phyloP scores from a whole-genome alignment of 2,329 filamentous ascomycete species.

The Colletotrichum agaves region DNA sequence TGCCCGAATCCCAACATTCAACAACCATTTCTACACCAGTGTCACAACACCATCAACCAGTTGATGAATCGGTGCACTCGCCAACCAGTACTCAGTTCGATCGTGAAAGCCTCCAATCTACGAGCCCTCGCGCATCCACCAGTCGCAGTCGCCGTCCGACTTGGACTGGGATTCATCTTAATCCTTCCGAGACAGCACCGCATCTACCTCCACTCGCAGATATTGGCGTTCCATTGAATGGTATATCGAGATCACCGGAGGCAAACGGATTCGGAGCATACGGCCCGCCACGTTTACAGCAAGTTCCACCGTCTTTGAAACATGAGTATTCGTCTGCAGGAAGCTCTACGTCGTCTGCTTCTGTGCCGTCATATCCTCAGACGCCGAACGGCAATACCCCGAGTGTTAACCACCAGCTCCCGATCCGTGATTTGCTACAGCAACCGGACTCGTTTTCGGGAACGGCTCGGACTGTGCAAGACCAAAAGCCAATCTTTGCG shows the following conservation, averaged over 20 bases:
- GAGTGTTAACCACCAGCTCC: slow-evolving; percentile 44
- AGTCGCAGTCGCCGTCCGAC: slow-evolving; percentile 31
- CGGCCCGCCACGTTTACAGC: slow-evolving; percentile 3
- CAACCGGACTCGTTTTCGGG: slow-evolving; percentile 26
- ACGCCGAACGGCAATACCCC: slow-evolving; percentile 59
- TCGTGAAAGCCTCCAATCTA: slow-evolving; percentile 34
- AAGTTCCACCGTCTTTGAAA: slow-evolving; percentile 51
- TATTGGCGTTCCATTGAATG: slow-evolving; percentile 49
- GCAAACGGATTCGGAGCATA: slow-evolving; percentile 16
- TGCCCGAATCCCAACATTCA: slow-evolving; percentile 57
- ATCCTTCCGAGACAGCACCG: slow-evolving; percentile 35
- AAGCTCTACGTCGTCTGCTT: slow-evolving; percentile 55
- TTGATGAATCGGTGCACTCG: slow-evolving; percentile 58
- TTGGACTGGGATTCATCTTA: slow-evolving; percentile 25
- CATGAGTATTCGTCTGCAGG: slow-evolving; percentile 59
- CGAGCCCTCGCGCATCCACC: slow-evolving; percentile 26
- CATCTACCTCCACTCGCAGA: slow-evolving; percentile 59
- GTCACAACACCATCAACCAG: slow-evolving; percentile 49
- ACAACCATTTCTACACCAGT: slow-evolving; percentile 48
- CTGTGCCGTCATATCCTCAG: slow-evolving; percentile 47
- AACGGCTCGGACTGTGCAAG: slow-evolving; percentile 36
- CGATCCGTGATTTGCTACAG: slow-evolving; percentile 61
- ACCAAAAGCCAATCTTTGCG: slow-evolving; percentile 16
- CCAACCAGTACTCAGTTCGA: slow-evolving; percentile 54
- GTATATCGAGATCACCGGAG: slow-evolving; percentile 33